These are phyloP conservation scores for Chrysosporium queenslandicum DNA, from an alignment of 2,329 filamentous ascomycete species.

Conservation along the genomic window DNA sequence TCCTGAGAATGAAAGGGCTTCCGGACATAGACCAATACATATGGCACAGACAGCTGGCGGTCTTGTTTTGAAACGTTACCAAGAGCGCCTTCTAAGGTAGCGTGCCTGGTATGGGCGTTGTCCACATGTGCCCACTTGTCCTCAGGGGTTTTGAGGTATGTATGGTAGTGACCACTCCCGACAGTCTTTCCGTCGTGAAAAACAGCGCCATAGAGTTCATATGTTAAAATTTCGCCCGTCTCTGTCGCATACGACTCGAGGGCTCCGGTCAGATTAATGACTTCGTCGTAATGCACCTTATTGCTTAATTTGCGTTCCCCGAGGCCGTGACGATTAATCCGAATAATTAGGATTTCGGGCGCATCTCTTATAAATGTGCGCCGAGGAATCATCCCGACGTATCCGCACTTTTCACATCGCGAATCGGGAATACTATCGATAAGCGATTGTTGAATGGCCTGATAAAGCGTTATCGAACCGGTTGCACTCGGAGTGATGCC, in stretches of 20 bases:
- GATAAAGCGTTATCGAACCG: background rate
- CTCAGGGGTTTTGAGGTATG: conserved; percentile 12
- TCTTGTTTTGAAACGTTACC: background rate
- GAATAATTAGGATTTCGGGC: conserved; percentile 16
- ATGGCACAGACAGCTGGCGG: background rate
- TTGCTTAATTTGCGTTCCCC: background rate
- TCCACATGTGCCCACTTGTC: conserved; percentile 12
- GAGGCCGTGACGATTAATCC: conserved; percentile 11
- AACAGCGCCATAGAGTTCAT: conserved; percentile 12
- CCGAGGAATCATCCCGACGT: background rate
- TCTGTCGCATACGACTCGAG: background rate
- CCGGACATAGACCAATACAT: conserved; percentile 12
- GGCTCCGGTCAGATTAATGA: conserved; percentile 13
- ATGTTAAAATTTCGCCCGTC: conserved; percentile 5
- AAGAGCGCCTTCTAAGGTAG: background rate
- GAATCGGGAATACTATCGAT: background rate
- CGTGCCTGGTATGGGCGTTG: background rate
- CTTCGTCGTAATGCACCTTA: conserved; percentile 12
- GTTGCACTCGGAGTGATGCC: background rate
- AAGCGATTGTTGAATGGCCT: background rate
- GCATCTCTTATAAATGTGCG: conserved; percentile 13
- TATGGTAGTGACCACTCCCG: conserved; percentile 12
- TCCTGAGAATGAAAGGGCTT: background rate
- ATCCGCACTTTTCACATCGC: conserved; percentile 4
- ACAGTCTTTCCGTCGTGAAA: conserved; percentile 8